Evolutionary conservation across 345 rosid species (phyloP), one percentile per base, ranked within the genome.

Genomic region (Moricandia arvensis): DNA sequence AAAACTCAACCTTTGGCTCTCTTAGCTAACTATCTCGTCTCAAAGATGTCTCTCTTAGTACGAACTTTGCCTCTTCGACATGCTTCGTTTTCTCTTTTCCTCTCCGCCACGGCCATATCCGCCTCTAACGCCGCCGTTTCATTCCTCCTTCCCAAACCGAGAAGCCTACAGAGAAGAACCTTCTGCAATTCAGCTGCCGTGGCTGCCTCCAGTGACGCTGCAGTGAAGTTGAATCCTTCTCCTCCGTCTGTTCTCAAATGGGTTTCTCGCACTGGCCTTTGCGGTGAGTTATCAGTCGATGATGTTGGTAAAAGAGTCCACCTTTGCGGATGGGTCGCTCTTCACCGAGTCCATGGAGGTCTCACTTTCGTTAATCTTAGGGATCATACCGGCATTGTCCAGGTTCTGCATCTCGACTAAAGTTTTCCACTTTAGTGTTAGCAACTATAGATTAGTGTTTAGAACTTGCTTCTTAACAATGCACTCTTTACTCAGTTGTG

Each of bases 291-390:
- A 80, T 84, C 91, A 29, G 59, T 72, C 3, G 79, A 79, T 0
- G 93, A 92, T 75, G 90, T 90, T 43, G 97, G 97, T 15, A 82
- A 80, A 74, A 84, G 91, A 63, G 97, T 95, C 76, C 86, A 85
- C 62, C 96, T 95, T 64, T 92, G 97, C 34, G 99, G 97, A 2
- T 95, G 97, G 99, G 99, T 95, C 43, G 99, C 99, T 2, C 86
- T 89, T 47, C 97, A 89, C 68, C 77, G 99, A 57, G 88, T 89
- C 71, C 99, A 95, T 37, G 97, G 96, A 11, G 93, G 93, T 10
- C 96, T 95, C 72, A 88, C 97, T 67, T 92, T 95, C 81, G 82
- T 95, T 80, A 95, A 89, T 69, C 93, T 95, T 72, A 84, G 99
- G 83, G 99, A 95, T 86, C 97, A 95, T 75, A 83, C 97, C 41